Conservation (phyloP, 2,329 filamentous ascomycete genomes). For the Trichoderma pleuroti region DNA sequence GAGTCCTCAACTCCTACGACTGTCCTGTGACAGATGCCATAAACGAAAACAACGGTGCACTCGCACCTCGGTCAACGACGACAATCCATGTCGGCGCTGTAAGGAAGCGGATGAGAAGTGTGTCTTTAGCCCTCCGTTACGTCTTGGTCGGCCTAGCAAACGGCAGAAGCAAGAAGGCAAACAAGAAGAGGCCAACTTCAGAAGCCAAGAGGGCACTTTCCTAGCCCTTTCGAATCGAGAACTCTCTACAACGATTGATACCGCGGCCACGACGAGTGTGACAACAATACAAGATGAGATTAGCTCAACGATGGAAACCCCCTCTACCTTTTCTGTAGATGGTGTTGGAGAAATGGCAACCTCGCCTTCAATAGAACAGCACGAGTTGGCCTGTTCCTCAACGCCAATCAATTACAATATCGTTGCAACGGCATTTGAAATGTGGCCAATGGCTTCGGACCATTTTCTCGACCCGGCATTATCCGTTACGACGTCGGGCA, state of each 20-base stretch:
- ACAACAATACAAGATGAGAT: background rate
- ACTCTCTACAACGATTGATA: background rate
- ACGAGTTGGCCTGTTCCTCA: background rate
- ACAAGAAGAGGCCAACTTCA: background rate
- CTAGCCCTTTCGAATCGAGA: background rate
- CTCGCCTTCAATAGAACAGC: background rate
- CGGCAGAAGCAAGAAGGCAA: background rate
- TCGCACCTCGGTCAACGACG: background rate
- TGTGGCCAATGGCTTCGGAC: background rate
- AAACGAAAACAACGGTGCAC: background rate
- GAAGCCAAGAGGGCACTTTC: background rate
- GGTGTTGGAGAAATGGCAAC: background rate
- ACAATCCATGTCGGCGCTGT: background rate
- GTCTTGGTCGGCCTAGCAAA: background rate
- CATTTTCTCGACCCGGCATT: background rate
- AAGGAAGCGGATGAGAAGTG: background rate
- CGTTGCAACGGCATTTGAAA: background rate
- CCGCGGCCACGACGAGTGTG: background rate
- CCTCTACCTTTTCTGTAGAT: background rate
- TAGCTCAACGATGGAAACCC: background rate
- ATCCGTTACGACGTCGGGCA: background rate
- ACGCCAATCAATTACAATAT: background rate
- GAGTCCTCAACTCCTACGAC: background rate
- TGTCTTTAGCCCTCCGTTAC: background rate
- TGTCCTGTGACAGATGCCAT: slow-evolving; percentile 3